A percentile compares a stretch with the other conserved stretches of the same genome.
Conservation (phyloP, 805 yeast genomes). For the Starmerella ratchasimensis region DNA sequence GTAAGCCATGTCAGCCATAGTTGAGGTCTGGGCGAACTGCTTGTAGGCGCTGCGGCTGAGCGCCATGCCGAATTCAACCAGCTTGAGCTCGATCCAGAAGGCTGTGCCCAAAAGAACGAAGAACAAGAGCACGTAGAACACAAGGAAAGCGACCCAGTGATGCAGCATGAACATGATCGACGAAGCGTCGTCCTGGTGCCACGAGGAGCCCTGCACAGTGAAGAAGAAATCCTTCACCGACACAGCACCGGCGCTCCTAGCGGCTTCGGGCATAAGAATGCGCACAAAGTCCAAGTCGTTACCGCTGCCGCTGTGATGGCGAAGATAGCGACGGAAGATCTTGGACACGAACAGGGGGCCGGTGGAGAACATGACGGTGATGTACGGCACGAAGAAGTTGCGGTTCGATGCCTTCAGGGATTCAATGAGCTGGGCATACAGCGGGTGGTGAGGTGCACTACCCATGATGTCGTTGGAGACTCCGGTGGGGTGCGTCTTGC, state of each 20-base stretch:
- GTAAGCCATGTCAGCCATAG: no score
- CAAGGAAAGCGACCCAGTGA: slow-evolving; percentile 32
- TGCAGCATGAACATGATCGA: slow-evolving; percentile 59
- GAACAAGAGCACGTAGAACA: background rate
- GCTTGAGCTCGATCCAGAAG: slow-evolving; percentile 2
- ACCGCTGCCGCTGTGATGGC: slow-evolving; percentile 24
- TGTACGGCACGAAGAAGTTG: slow-evolving; percentile 75
- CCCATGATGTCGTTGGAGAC: slow-evolving; percentile 91
- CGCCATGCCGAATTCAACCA: background rate
- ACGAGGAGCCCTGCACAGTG: slow-evolving; percentile 71
- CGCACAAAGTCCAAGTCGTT: slow-evolving; percentile 40
- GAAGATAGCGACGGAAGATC: slow-evolving; percentile 73
- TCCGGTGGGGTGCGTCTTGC: slow-evolving; percentile 83
- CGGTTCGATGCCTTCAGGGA: slow-evolving; percentile 47
- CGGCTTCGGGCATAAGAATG: background rate
- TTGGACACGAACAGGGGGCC: slow-evolving; percentile 82
- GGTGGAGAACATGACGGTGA: slow-evolving; percentile 85
- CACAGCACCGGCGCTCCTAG: background rate
- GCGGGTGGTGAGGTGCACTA: slow-evolving; percentile 72
- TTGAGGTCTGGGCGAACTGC: no score
- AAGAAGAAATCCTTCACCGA: slow-evolving; percentile 45
- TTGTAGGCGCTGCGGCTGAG: background rate
- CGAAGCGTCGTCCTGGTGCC: slow-evolving; percentile 84
- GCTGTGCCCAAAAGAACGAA: background rate
- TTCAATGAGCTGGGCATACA: slow-evolving; percentile 57